Evolutionary conservation across 2,329 filamentous ascomycete genomes (phyloP), one percentile per base, ranked within the genome.

Genomic region (Paracamarosporium sp.): DNA sequence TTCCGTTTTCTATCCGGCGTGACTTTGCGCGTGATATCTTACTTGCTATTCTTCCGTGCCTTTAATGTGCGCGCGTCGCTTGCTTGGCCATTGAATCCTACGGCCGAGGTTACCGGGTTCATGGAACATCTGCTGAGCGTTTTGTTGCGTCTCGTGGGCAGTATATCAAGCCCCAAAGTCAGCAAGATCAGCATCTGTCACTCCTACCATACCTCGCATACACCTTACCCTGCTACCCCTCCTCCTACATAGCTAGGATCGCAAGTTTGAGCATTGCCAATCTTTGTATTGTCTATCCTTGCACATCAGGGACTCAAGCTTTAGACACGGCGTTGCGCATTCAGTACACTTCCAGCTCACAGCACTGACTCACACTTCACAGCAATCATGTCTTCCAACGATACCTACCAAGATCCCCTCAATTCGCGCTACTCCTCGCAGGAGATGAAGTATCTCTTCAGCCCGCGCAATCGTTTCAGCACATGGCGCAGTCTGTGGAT

Each of bases 401-500:
- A 66, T 46, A 66, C 60, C 20, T 66, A 66, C 53, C 64, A 66
- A 57, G 64, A 66, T 41, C 64, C 64, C 27, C 60, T 66, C 38
- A 66, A 66, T 33, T 66, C 63, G 57, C 69, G 92, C 68, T 95
- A 95, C 81, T 88, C 88, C 78, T 90, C 82, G 65, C 73, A 76
- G 50, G 74, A 75, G 61, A 78, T 78, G 75, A 76, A 88, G 68
- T 83, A 85, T 63, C 86, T 97, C 60, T 97, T 97, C 82, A 89
- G 88, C 66, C 86, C 89, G 57, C 86, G 92, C 41, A 89, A 87
- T 53, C 85, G 92, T 28, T 87, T 88, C 76, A 88, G 86, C 40
- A 92, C 88, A 54, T 96, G 92, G 92, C 87, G 93, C 63, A 85
- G 91, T 74, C 86, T 97, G 17, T 97, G 93, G 93, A 81, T 94